Evolutionary conservation across 306 rosid genomes (phyloP).

Genomic region (Glycine latifolia): DNA sequence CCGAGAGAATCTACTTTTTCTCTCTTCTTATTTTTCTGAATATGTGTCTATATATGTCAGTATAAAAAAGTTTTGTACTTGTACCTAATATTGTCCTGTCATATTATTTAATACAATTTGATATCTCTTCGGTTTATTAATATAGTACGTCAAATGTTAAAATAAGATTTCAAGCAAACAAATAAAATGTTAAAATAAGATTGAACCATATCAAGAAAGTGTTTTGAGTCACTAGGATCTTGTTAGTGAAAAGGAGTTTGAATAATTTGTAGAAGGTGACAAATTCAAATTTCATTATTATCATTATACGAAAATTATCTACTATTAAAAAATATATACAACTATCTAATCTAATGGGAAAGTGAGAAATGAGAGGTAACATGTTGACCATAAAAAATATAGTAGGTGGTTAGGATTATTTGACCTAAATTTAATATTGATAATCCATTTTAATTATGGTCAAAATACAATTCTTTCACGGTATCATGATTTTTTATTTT

Average conservation of each 20-base stretch:
- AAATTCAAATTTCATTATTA: neutral
- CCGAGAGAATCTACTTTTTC: neutral
- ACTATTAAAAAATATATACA: neutral
- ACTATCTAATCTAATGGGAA: neutral
- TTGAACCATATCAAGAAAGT: neutral
- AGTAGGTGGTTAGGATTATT: neutral
- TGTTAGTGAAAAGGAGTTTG: neutral
- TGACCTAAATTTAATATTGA: neutral
- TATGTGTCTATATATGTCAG: no score
- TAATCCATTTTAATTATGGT: neutral
- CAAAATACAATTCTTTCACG: neutral
- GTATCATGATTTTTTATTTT: neutral
- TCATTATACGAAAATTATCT: neutral
- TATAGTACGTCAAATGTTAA: neutral
- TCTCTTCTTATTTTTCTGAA: neutral
- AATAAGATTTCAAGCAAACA: neutral
- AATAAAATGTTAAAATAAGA: neutral
- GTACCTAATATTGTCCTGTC: neutral
- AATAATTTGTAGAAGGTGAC: neutral
- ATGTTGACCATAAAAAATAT: neutral
- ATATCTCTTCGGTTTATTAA: no score
- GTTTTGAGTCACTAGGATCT: neutral
- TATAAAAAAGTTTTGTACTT: neutral
- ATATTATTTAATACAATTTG: no score
- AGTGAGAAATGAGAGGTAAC: neutral